phyloP scores from a whole-genome alignment of 208 protist genomes.

The Acanthamoeba comandoni region DNA sequence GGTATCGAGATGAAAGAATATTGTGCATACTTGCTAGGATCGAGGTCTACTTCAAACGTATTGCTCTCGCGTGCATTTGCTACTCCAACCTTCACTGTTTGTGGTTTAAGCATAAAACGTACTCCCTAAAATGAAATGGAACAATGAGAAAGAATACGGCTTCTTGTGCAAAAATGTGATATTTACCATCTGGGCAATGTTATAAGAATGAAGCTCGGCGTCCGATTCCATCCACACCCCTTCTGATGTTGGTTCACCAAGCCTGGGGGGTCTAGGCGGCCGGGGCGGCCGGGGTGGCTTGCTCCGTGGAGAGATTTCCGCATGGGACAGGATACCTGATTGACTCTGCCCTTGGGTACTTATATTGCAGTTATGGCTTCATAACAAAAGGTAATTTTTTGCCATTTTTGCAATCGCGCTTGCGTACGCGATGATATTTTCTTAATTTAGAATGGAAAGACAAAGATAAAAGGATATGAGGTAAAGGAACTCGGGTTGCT shows the following conservation, averaged over 20 bases:
- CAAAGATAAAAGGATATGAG: too few relatives aligned
- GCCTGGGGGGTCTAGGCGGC: too few relatives aligned
- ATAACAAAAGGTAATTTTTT: too few relatives aligned
- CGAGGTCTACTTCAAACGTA: conserved; percentile 4
- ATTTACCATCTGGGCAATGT: conserved; percentile 34
- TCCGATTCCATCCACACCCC: conserved; percentile 52
- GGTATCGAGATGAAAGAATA: neutral
- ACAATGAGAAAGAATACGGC: neutral
- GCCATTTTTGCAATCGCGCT: too few relatives aligned
- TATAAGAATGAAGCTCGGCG: conserved; percentile 41
- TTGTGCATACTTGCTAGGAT: neutral
- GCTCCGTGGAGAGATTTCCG: too few relatives aligned
- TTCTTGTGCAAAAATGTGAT: neutral
- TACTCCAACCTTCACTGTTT: conserved; percentile 52
- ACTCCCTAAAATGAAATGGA: conserved; percentile 20
- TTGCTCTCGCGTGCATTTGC: conserved; percentile 9
- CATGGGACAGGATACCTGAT: too few relatives aligned
- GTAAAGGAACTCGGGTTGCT: too few relatives aligned
- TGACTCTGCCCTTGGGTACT: too few relatives aligned
- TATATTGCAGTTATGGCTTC: too few relatives aligned
- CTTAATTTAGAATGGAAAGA: too few relatives aligned
- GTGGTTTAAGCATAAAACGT: conserved; percentile 41
- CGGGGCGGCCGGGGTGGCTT: conserved; percentile 37
- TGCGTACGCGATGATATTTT: too few relatives aligned
- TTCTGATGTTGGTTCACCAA: conserved; percentile 7